Evolutionary conservation across 306 rosid species (phyloP).

Genomic region (Ormosia semicastrata): DNA sequence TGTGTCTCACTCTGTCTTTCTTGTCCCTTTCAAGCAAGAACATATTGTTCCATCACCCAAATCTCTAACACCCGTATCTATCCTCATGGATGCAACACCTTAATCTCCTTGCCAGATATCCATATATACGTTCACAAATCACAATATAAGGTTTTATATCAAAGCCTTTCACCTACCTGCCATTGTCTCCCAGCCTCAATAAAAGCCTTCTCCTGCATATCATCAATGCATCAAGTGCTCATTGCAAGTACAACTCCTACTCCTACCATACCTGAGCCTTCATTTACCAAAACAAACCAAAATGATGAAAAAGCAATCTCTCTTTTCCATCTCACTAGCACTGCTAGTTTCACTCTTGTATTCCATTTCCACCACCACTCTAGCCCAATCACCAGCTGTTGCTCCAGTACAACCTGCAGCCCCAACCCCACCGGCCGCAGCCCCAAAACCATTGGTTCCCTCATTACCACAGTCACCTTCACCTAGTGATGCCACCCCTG

Average conservation of each 20-base stretch:
- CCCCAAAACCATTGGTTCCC: slow-evolving; percentile 24
- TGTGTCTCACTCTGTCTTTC: slow-evolving; percentile 3
- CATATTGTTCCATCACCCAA: slow-evolving; percentile 34
- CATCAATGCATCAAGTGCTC: not conserved
- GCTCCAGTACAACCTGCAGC: slow-evolving; percentile 35
- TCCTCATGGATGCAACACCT: slow-evolving; percentile 20
- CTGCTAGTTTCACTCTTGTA: not conserved
- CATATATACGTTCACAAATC: not conserved
- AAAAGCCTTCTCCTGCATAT: not conserved
- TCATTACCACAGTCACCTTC: slow-evolving; percentile 22
- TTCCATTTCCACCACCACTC: not conserved
- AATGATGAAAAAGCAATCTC: slow-evolving; percentile 8
- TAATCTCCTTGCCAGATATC: not conserved
- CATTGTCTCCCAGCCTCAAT: not conserved
- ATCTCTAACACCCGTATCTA: not conserved
- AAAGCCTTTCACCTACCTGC: not conserved
- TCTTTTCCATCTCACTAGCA: slow-evolving; percentile 17
- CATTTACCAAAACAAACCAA: not conserved
- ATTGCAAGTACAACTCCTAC: not conserved
- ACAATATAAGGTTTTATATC: not conserved
- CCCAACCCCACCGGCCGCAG: slow-evolving; percentile 9
- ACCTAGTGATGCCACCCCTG: slow-evolving; percentile 3
- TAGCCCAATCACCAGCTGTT: slow-evolving; percentile 40
- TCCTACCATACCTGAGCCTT: not conserved
- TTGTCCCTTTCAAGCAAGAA: slow-evolving; percentile 46